phyloP scores from a whole-genome alignment of 2,329 filamentous ascomycete species.

The Colletotrichum shisoi region DNA sequence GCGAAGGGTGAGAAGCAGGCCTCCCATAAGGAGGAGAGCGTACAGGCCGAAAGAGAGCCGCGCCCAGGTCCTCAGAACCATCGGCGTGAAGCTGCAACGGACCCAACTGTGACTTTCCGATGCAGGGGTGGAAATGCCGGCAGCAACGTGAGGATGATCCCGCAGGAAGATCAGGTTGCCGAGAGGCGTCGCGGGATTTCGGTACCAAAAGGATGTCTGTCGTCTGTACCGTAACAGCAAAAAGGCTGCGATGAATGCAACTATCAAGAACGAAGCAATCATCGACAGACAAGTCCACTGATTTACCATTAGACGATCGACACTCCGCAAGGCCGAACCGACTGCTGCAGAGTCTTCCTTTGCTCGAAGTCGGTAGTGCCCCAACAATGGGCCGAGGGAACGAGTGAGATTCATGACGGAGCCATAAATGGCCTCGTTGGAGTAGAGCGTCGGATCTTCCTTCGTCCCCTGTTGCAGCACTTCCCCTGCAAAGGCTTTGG shows the following conservation, averaged over 20 bases:
- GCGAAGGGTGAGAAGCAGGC: constrained; percentile 7
- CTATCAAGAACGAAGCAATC: constrained; percentile 1
- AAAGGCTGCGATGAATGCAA: neutral
- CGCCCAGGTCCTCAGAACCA: constrained; percentile 9
- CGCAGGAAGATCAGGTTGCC: constrained; percentile 18
- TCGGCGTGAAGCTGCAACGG: neutral
- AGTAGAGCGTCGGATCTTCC: neutral
- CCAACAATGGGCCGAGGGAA: neutral
- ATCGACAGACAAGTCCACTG: constrained; percentile 20
- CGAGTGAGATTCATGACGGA: constrained; percentile 16
- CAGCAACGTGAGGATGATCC: neutral
- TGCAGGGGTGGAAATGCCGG: neutral
- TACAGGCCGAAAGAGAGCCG: constrained; percentile 6
- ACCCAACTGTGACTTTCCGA: neutral
- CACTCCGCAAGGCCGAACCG: neutral
- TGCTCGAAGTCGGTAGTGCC: constrained; percentile 15
- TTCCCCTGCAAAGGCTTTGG: neutral
- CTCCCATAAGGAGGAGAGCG: neutral
- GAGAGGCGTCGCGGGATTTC: constrained; percentile 7
- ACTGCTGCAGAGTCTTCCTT: neutral
- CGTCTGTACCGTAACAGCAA: neutral
- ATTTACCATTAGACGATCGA: constrained; percentile 16
- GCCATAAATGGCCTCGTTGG: constrained; percentile 5
- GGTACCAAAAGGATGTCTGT: constrained; percentile 13
- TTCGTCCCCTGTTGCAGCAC: neutral